phyloP scores from a whole-genome alignment of 2,329 filamentous ascomycete genomes.

The Didymella segeticola region DNA sequence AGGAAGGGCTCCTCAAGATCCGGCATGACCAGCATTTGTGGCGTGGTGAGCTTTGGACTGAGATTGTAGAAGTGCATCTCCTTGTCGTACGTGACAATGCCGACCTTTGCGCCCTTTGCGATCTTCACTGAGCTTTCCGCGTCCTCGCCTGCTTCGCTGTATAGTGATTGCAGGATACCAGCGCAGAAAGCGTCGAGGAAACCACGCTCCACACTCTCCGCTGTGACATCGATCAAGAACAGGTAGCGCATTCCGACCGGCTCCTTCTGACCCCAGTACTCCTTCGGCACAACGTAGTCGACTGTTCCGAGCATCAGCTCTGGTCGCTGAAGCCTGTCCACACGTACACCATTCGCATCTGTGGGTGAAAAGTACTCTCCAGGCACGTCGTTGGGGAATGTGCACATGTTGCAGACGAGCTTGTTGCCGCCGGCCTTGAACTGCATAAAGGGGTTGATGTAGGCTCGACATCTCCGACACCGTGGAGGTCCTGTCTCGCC shows the following conservation, averaged over 20 bases:
- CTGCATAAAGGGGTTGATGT: conserved; percentile 99
- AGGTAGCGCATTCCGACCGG: conserved; percentile 87
- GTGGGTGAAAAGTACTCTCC: conserved; percentile 93
- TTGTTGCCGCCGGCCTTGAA: conserved; percentile 94
- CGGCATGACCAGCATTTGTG: conserved; percentile 98
- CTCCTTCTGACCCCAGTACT: conserved; percentile 91
- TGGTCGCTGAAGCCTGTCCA: conserved; percentile 86
- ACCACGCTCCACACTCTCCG: conserved; percentile 88
- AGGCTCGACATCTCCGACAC: conserved; percentile 90
- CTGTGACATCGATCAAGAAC: conserved; percentile 91
- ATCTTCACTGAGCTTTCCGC: conserved; percentile 63
- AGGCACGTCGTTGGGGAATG: conserved; percentile 92
- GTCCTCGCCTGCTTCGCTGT: conserved; percentile 66
- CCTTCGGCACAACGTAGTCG: conserved; percentile 95
- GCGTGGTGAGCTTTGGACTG: conserved; percentile 77
- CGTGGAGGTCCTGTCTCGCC: conserved; percentile 88
- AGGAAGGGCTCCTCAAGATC: conserved; percentile 97
- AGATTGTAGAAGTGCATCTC: conserved; percentile 99
- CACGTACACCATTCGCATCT: conserved; percentile 82
- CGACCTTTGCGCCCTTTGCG: conserved; percentile 83
- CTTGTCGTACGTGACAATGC: conserved; percentile 95
- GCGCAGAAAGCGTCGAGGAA: conserved; percentile 90
- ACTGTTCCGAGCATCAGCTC: conserved; percentile 92
- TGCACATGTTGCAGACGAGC: conserved; percentile 98
- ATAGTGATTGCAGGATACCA: conserved; percentile 84